Evolutionary conservation across 495 filamentous ascomycete genomes (phyloP), one percentile per base, ranked within the genome.

Genomic region (Penicillium steckii): DNA sequence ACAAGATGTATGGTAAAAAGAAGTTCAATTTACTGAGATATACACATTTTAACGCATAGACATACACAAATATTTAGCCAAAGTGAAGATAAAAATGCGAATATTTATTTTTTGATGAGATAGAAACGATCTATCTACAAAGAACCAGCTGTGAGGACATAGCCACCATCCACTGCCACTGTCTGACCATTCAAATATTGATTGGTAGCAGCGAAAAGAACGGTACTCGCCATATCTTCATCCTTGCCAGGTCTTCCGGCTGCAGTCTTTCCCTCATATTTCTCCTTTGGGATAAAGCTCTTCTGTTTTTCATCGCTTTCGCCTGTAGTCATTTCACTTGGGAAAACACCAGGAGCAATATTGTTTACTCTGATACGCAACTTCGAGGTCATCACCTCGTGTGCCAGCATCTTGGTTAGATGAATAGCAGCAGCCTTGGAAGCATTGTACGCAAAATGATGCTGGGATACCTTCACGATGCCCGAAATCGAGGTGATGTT

Each of bases 161-260:
- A 79, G 1, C 84, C 85, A 1, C 87, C 87, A 66, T 90, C 84
- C 21, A 90, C 84, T 0, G 81, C 76, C 18, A 89, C 57, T 0
- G 74, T 84, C 71, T 88, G 80, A 1, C 86, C 88, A 61, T 87
- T 88, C 13, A 90, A 56, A 46, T 90, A 90, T 71, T 88, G 84
- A 52, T 89, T 89, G 4, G 74, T 77, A 8, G 72, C 80, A 8
- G 80, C 64, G 55, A 84, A 86, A 17, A 91, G 63, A 13, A 89
- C 72, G 4, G 85, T 74, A 62, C 77, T 77, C 1, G 83, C 87
- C 86, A 91, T 91, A 60, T 91, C 88, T 27, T 83, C 72, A 62
- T 91, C 88, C 29, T 81, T 82, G 0, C 87, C 87, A 0, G 86
- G 85, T 8, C 88, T 65, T 1, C 65, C 33, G 10, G 33, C 33